Conservation (phyloP, 2,329 filamentous ascomycete species). For the Diaporthe batatas region DNA sequence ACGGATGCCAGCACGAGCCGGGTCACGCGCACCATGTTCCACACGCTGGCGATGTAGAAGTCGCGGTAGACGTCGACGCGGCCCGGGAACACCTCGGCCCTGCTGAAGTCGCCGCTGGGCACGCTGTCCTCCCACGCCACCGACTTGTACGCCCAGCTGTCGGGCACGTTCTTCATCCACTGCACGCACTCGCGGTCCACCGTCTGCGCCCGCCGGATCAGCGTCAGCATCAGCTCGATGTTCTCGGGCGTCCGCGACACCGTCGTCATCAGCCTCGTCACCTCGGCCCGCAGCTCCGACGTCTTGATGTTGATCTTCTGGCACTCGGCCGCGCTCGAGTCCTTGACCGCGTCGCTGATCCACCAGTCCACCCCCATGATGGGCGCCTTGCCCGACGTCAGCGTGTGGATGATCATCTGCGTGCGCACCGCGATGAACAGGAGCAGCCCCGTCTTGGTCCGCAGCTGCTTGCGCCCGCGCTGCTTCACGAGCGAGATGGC, state of each 20-base stretch:
- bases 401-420: constrained; percentile 72
- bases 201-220: constrained; percentile 65
- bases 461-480: constrained; percentile 67
- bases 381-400: constrained; percentile 66
- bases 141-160: constrained; percentile 64
- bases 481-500: constrained; percentile 72
- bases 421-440: constrained; percentile 72
- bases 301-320: constrained; percentile 67
- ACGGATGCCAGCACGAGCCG: constrained; percentile 68
- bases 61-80: constrained; percentile 71
- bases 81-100: constrained; percentile 71
- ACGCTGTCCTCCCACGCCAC: constrained; percentile 70
- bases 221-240: constrained; percentile 62
- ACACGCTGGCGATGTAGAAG: constrained; percentile 69
- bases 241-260: constrained; percentile 62
- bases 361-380: constrained; percentile 71
- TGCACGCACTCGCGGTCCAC: constrained; percentile 65
- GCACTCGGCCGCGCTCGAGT: constrained; percentile 61
- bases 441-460: constrained; percentile 64
- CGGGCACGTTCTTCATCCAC: constrained; percentile 66
- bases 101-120: constrained; percentile 63
- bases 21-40: constrained; percentile 67
- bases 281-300: constrained; percentile 68
- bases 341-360: constrained; percentile 66
- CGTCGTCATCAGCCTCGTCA: constrained; percentile 63